Conservation (phyloP, 805 yeast species). For the Ascoidea rubescens region DNA sequence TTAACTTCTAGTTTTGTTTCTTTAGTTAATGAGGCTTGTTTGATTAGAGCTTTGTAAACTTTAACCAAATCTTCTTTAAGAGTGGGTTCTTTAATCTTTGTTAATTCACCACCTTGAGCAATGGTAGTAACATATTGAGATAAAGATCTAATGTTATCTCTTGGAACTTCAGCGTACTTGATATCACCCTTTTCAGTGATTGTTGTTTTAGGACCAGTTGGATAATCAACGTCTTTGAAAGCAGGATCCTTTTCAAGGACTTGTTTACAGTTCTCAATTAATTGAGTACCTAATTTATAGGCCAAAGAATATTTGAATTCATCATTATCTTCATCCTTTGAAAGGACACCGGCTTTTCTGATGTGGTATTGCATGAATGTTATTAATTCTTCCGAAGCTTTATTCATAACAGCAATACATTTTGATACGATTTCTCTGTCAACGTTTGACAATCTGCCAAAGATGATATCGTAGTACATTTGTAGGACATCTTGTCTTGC, state of each 20-base stretch:
- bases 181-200: conserved; percentile 84
- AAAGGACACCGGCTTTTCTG: conserved; percentile 63
- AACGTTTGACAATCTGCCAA: conserved; percentile 85
- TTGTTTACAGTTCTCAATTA: conserved; percentile 90
- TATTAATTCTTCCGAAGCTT: conserved; percentile 85
- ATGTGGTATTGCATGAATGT: conserved; percentile 88
- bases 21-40: conserved; percentile 48
- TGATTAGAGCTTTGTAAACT: conserved; percentile 69
- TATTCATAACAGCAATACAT: conserved; percentile 95
- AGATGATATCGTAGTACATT: conserved; percentile 90
- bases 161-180: conserved; percentile 69
- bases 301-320: conserved; percentile 54
- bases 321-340: conserved; percentile 3
- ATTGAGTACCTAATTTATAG: conserved; percentile 78
- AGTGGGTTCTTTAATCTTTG: conserved; percentile 52
- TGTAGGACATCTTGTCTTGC: conserved; percentile 93
- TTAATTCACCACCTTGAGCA: conserved; percentile 88
- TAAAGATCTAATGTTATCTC: conserved; percentile 84
- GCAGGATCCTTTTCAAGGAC: conserved; percentile 74
- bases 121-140: conserved; percentile 92
- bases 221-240: conserved; percentile 86
- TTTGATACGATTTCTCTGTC: conserved; percentile 94
- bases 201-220: conserved; percentile 88
- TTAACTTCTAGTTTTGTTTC: conserved; percentile 61
- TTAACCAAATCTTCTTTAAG: conserved; percentile 75